These are phyloP conservation scores for Colletotrichum ledebouriae DNA, from an alignment of 2,329 filamentous ascomycete genomes.

Conservation along the genomic window DNA sequence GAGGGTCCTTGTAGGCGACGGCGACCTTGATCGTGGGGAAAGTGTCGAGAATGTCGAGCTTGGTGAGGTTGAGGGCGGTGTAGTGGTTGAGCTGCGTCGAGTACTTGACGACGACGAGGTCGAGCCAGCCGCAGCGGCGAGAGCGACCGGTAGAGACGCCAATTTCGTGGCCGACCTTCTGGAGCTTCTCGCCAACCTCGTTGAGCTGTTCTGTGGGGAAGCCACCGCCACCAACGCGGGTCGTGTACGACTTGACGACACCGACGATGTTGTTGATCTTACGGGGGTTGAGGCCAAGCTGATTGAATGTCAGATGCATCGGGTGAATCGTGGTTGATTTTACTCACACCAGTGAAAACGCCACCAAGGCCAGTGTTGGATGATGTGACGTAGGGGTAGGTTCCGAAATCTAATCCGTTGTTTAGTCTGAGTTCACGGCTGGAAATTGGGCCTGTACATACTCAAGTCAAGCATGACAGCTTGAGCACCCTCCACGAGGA, in stretches of 20 bases:
- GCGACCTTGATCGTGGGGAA: slow-evolving; percentile 83
- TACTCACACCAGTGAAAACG: slow-evolving; percentile 38
- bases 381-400: slow-evolving; percentile 61
- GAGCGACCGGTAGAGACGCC: slow-evolving; percentile 69
- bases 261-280: slow-evolving; percentile 73
- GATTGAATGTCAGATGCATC: background rate
- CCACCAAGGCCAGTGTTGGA: slow-evolving; percentile 43
- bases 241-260: slow-evolving; percentile 79
- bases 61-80: slow-evolving; percentile 71
- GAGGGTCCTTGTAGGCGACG: slow-evolving; percentile 72
- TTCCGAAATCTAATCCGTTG: slow-evolving; percentile 59
- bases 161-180: slow-evolving; percentile 56
- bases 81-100: slow-evolving; percentile 75
- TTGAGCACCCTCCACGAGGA: slow-evolving; percentile 78
- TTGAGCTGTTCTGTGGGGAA: slow-evolving; percentile 74
- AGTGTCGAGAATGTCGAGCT: slow-evolving; percentile 78
- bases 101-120: slow-evolving; percentile 76
- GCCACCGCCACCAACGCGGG: slow-evolving; percentile 71
- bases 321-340: background rate
- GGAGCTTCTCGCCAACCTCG: slow-evolving; percentile 60
- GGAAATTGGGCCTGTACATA: background rate
- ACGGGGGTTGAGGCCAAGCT: slow-evolving; percentile 69
- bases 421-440: too few species aligned
- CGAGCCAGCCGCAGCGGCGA: slow-evolving; percentile 68
- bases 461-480: slow-evolving; percentile 69